A percentile compares a stretch with the other conserved stretches of the same genome.
Conservation (phyloP, 768 basidiomycete species). For the Lactarius hatsudake region DNA sequence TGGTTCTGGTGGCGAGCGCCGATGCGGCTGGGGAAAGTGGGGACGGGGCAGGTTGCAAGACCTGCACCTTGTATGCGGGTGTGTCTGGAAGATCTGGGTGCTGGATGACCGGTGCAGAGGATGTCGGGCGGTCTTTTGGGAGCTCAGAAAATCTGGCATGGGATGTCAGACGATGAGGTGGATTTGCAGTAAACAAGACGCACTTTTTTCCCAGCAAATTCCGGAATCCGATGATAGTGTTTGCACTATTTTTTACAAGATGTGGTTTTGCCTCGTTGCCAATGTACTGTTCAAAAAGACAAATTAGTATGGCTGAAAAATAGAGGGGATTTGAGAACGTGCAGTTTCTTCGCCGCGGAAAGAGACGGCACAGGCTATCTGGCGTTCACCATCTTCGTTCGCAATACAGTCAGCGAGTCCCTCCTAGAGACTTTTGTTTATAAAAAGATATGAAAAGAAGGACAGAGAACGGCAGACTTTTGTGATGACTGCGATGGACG, state of each 20-base stretch:
- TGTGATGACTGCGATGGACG: conserved; percentile 92
- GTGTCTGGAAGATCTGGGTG: conserved; percentile 68
- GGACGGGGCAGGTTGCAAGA: conserved; percentile 74
- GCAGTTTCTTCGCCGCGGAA: conserved; percentile 92
- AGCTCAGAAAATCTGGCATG: conserved; percentile 72
- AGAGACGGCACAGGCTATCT: conserved; percentile 91
- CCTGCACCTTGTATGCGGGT: conserved; percentile 80
- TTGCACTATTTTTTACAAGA: conserved; percentile 90
- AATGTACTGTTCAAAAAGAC: conserved; percentile 63
- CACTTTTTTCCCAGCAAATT: conserved; percentile 92
- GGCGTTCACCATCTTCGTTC: conserved; percentile 97
- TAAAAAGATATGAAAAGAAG: conserved; percentile 1
- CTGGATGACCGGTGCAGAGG: conserved; percentile 72
- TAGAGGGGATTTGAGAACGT: conserved; percentile 34
- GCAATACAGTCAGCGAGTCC: conserved; percentile 93
- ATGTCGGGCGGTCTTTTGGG: conserved; percentile 46
- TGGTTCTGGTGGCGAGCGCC: conserved; percentile 45
- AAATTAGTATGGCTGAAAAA: conserved; percentile 14
- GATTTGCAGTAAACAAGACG: conserved; percentile 28
- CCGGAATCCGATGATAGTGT: conserved; percentile 93
- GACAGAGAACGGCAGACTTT: conserved; percentile 54
- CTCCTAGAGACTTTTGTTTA: conserved; percentile 50
- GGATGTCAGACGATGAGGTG: background rate
- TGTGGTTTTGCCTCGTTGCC: conserved; percentile 94
- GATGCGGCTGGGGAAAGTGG: conserved; percentile 50